Evolutionary conservation across 371 early-diverging fungal species (phyloP), one percentile per base, ranked within the genome.

Genomic region (Massospora cicadina): DNA sequence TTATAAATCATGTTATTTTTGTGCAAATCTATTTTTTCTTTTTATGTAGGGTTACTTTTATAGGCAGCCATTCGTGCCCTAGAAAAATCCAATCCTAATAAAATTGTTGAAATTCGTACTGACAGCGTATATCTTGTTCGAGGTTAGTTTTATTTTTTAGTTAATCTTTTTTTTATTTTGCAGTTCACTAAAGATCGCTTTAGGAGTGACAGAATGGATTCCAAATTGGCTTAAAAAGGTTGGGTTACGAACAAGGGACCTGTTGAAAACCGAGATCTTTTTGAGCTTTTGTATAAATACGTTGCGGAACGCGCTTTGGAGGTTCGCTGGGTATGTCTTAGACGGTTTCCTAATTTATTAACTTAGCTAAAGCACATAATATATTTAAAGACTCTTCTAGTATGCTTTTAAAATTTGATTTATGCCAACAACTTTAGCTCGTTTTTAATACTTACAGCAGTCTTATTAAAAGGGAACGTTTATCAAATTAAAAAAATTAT

Each of bases 181-280:
- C 29, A 5, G 17, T 13, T 29, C 21, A 60, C 33, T 5, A n/a
- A n/a, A n/a, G 57, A 29, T 31, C 58, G 55, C n/a, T 33, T 32
- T 64, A 73, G 81, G 82, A 62, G 69, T 79, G 2, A 83, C 74
- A 0, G 65, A 68, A 1, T 93, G 93, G 93, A 74, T 79, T 25
- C 67, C 66, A 10, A 74, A 69, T 0, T 91, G 93, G 93, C n/a
- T n/a, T n/a, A 74, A 78, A 58, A 71, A 71, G 59, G 79, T 79
- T 33, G 71, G 68, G 0, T 91, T 90, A 89, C 76, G 58, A 23
- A 72, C 71, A 2, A 31, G 79, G 2, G 70, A 60, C 30, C 69
- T 0, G 87, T 91, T 1, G 64, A 79, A 67, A 91, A 91, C 68
- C 72, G 81, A 67, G 93, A 91, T 70, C 66, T 90, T 25, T 83